phyloP scores from a whole-genome alignment of 768 basidiomycete species.

The Leccinum fibrillosum region DNA sequence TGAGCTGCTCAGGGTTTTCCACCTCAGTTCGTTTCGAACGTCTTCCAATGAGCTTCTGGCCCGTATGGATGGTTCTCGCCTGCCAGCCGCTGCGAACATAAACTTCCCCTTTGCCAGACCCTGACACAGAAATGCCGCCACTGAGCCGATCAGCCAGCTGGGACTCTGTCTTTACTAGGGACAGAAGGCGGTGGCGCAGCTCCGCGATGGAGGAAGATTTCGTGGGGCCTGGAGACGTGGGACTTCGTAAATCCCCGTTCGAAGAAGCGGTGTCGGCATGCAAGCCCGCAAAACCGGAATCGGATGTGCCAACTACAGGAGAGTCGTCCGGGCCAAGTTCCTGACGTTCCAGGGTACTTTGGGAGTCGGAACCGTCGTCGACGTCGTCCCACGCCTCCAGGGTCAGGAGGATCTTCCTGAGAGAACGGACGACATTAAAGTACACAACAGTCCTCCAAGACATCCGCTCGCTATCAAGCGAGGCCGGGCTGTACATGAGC shows the following conservation, averaged over 20 bases:
- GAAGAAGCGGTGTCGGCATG: conserved; percentile 7
- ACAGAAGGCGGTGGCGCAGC: conserved; percentile 56
- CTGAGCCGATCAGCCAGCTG: conserved; percentile 70
- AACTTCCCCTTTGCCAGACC: conserved; percentile 72
- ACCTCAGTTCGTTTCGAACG: conserved; percentile 23
- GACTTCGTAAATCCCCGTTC: conserved; percentile 11
- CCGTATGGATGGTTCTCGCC: conserved; percentile 57
- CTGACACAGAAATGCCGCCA: conserved; percentile 68
- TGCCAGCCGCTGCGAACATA: conserved; percentile 85
- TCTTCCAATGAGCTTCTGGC: conserved; percentile 32
- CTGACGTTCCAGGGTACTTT: conserved; percentile 32
- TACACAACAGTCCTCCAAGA: conserved; percentile 75
- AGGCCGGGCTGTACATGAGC: conserved; percentile 74
- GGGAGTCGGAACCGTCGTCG: conserved; percentile 48
- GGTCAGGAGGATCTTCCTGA: conserved; percentile 65
- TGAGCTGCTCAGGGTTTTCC: conserved; percentile 27
- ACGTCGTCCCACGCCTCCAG: conserved; percentile 61
- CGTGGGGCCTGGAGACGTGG: conserved; percentile 15
- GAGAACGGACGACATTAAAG: conserved; percentile 70
- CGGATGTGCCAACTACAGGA: conserved; percentile 13
- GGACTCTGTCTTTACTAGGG: conserved; percentile 58
- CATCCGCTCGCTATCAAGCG: conserved; percentile 63
- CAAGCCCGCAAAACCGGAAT: conserved; percentile 9
- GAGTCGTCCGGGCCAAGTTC: conserved; percentile 27
- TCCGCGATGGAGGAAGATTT: conserved; percentile 40